Evolutionary conservation across 2,329 filamentous ascomycete genomes (phyloP).

Genomic region (Aureobasidium subglaciale): DNA sequence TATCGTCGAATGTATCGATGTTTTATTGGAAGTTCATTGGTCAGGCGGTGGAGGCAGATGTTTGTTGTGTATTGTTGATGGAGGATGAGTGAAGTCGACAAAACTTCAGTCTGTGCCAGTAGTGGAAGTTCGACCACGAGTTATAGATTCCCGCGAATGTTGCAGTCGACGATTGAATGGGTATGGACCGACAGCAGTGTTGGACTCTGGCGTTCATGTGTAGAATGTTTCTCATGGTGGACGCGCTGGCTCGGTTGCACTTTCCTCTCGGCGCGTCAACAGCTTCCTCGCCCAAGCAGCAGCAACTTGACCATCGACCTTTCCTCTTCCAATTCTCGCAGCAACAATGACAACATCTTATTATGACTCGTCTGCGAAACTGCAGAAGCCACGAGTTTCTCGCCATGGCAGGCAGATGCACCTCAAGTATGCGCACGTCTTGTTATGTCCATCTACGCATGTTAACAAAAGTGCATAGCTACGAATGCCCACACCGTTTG

Average conservation of each 20-base stretch:
- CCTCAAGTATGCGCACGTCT: slow-evolving; percentile 22
- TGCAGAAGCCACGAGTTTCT: slow-evolving; percentile 15
- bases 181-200: not conserved
- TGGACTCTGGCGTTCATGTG: not conserved
- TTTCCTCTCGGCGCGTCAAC: slow-evolving; percentile 3
- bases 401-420: slow-evolving; percentile 24
- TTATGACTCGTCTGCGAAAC: not conserved
- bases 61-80: not conserved
- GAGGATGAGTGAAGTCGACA: not conserved
- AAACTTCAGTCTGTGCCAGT: not conserved
- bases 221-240: not conserved
- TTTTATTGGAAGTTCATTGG: slow-evolving; percentile 6
- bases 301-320: not conserved
- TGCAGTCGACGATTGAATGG: not conserved
- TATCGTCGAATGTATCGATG: not conserved
- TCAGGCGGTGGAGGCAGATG: not conserved
- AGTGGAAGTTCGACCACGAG: not conserved
- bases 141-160: not conserved
- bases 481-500: slow-evolving; percentile 53
- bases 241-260: slow-evolving; percentile 11
- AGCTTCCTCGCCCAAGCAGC: slow-evolving; percentile 4
- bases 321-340: not conserved
- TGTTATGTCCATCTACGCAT: not conserved
- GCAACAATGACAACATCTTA: not conserved
- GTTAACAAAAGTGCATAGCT: slow-evolving; percentile 37